Evolutionary conservation across 108 stramenopile genomes (phyloP).

Genomic region (Cylindrotheca closterium): DNA sequence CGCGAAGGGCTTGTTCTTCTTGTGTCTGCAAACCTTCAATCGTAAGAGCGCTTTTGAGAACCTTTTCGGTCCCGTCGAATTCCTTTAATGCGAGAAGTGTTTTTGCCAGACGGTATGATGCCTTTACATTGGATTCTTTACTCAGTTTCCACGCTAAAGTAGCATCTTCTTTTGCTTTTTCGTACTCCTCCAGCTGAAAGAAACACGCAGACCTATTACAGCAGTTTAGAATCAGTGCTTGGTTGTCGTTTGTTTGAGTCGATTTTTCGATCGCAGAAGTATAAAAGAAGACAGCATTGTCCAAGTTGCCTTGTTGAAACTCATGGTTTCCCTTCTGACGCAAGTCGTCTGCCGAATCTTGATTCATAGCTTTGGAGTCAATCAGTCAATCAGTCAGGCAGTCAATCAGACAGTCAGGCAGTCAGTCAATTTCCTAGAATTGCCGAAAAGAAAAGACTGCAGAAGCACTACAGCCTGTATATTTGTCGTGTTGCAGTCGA

Average conservation of each 20-base stretch:
- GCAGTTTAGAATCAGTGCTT: conserved; percentile 48
- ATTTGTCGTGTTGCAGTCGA: too few relatives aligned
- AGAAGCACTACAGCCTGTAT: too few relatives aligned
- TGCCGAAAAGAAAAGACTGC: too few relatives aligned
- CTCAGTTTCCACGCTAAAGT: conserved; percentile 42
- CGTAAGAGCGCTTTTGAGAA: conserved; percentile 14
- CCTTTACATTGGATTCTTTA: conserved; percentile 47
- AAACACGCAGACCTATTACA: conserved; percentile 81
- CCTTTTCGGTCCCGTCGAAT: conserved; percentile 38
- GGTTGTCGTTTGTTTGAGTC: not conserved
- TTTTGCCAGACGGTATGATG: conserved; percentile 78
- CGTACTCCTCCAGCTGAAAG: conserved; percentile 64
- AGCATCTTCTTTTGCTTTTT: conserved; percentile 63
- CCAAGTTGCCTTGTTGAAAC: conserved; percentile 42
- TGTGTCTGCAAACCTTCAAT: conserved; percentile 8
- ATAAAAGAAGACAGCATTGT: conserved; percentile 44
- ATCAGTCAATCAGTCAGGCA: too few relatives aligned
- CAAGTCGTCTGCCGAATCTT: conserved; percentile 34
- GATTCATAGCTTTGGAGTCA: too few relatives aligned
- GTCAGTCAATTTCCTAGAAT: too few relatives aligned
- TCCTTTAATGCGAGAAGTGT: conserved; percentile 58
- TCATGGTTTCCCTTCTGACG: conserved; percentile 52
- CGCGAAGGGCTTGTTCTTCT: conserved; percentile 55
- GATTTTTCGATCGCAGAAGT: conserved; percentile 35
- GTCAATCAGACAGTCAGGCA: too few relatives aligned